These are phyloP conservation scores for Penicillium pancosmium DNA, from an alignment of 495 filamentous ascomycete species.

Conservation along the genomic window DNA sequence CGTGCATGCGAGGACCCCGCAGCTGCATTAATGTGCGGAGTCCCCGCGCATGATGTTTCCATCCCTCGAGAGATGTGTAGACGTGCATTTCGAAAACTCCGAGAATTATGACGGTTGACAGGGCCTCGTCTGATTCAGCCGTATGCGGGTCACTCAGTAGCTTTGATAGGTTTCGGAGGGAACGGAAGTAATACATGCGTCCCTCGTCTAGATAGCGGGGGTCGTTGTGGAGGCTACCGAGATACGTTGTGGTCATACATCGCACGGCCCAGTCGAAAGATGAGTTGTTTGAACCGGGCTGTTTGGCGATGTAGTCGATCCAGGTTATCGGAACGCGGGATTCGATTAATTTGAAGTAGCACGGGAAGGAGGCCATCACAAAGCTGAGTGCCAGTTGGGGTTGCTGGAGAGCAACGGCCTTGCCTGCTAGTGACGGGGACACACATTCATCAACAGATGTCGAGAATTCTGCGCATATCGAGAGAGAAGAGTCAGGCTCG, in stretches of 20 bases:
- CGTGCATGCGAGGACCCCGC: constrained; percentile 34
- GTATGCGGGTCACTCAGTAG: constrained; percentile 18
- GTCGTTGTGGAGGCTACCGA: constrained; percentile 27
- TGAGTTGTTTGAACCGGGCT: constrained; percentile 15
- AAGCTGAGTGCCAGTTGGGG: constrained; percentile 31
- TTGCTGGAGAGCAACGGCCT: constrained; percentile 27
- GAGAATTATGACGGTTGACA: constrained; percentile 31
- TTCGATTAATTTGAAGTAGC: constrained; percentile 32
- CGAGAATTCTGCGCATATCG: neutral
- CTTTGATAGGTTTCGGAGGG: constrained; percentile 22
- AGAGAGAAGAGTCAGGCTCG: neutral
- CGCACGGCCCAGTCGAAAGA: constrained; percentile 33
- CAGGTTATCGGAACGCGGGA: constrained; percentile 32
- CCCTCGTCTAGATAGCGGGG: constrained; percentile 17
- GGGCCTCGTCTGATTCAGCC: constrained; percentile 31
- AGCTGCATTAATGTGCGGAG: constrained; percentile 36
- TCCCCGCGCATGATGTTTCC: constrained; percentile 40
- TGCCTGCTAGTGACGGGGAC: constrained; percentile 27
- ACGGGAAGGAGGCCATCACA: constrained; percentile 28
- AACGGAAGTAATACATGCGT: constrained; percentile 26
- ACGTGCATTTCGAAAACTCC: constrained; percentile 40
- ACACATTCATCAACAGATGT: constrained; percentile 25
- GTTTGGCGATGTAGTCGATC: constrained; percentile 28
- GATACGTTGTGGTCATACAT: constrained; percentile 29
- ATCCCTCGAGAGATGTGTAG: constrained; percentile 34